Conservation (phyloP, 768 basidiomycete genomes). For the Pluteus cervinus region DNA sequence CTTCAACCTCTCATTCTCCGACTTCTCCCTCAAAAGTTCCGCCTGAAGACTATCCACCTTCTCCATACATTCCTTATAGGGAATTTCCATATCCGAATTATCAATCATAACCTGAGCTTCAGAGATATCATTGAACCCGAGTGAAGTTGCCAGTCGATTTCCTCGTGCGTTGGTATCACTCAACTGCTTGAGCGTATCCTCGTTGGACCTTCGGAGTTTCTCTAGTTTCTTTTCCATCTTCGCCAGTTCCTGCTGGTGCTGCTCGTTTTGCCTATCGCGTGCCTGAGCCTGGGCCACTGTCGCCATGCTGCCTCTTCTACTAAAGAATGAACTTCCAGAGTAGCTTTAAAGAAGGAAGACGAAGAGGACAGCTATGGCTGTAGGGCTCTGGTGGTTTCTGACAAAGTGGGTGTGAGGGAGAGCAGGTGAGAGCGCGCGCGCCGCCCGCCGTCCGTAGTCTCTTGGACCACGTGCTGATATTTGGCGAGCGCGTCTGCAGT, state of each 20-base stretch:
- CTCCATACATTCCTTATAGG: slow-evolving; percentile 30
- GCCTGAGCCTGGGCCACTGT: too few species aligned
- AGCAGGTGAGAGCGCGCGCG: too few species aligned
- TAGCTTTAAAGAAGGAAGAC: too few species aligned
- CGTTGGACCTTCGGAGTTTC: slow-evolving; percentile 25
- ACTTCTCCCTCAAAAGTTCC: slow-evolving; percentile 16
- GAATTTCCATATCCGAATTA: slow-evolving; percentile 23
- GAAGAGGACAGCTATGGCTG: too few species aligned
- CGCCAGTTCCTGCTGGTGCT: slow-evolving; percentile 25
- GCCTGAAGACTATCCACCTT: slow-evolving; percentile 26
- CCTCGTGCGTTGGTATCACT: slow-evolving; percentile 31
- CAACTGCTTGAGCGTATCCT: slow-evolving; percentile 29
- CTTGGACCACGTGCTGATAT: too few species aligned
- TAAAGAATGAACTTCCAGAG: too few species aligned
- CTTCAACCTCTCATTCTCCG: slow-evolving; percentile 17
- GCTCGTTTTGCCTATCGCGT: too few species aligned
- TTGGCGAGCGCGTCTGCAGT: too few species aligned
- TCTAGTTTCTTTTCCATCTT: slow-evolving; percentile 24
- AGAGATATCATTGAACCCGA: slow-evolving; percentile 38
- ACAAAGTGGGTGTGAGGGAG: too few species aligned
- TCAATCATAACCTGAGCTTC: slow-evolving; percentile 38
- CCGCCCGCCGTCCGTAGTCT: too few species aligned
- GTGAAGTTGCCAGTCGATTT: slow-evolving; percentile 28
- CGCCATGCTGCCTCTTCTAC: too few species aligned
- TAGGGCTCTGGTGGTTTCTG: too few species aligned